phyloP scores from a whole-genome alignment of 2,329 filamentous ascomycete genomes.

The Monosporascus cannonballus region DNA sequence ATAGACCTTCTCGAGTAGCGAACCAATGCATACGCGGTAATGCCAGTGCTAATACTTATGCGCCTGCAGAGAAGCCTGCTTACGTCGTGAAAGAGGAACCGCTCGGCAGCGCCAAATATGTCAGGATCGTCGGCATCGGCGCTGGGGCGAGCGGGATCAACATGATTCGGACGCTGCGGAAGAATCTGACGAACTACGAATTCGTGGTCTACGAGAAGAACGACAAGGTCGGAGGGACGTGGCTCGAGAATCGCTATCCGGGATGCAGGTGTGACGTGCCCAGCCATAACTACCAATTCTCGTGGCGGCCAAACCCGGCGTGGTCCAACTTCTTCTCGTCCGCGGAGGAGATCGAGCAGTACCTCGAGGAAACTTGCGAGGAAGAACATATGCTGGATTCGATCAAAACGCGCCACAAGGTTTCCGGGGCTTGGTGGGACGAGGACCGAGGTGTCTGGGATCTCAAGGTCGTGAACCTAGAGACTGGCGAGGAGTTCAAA shows the following conservation, averaged over 20 bases:
- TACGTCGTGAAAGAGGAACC: conserved; percentile 32
- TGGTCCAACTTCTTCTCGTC: conserved; percentile 54
- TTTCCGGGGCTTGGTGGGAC: conserved; percentile 38
- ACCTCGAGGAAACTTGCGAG: conserved; percentile 42
- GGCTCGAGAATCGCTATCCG: conserved; percentile 54
- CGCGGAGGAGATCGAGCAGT: conserved; percentile 49
- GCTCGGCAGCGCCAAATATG: conserved; percentile 31
- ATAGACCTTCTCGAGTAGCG: conserved; percentile 11
- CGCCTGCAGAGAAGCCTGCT: conserved; percentile 10
- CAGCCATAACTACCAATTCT: conserved; percentile 57
- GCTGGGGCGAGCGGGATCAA: conserved; percentile 40
- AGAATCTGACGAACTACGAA: conserved; percentile 36
- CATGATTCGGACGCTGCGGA: conserved; percentile 37
- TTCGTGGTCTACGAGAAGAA: conserved; percentile 52
- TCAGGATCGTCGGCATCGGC: conserved; percentile 39
- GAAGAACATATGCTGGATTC: conserved; percentile 38
- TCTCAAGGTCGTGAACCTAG: conserved; percentile 32
- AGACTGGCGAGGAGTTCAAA: conserved; percentile 32
- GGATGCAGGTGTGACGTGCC: conserved; percentile 52
- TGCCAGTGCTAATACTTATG: conserved; percentile 12
- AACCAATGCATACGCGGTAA: conserved; percentile 7
- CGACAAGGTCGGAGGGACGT: conserved; percentile 48
- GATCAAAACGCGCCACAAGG: conserved; percentile 38
- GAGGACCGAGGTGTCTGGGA: conserved; percentile 37
- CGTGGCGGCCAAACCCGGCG: conserved; percentile 51